Evolutionary conservation across 768 basidiomycete genomes (phyloP), one percentile per base, ranked within the genome.

Genomic region (Tylopilus rubrobrunneus): DNA sequence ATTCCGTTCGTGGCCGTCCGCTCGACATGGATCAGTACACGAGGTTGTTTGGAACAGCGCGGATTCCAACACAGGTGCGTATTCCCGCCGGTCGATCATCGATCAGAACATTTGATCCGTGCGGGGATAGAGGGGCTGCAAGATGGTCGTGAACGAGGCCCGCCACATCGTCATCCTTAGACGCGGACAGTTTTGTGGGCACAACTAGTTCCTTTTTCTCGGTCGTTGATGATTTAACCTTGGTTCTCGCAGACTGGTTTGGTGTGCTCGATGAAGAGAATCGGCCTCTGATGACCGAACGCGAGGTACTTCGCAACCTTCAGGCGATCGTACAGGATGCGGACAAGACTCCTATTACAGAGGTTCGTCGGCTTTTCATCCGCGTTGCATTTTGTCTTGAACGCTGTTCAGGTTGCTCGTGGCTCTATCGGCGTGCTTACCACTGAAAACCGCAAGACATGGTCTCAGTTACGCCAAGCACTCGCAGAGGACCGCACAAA

Each of bases 11-110:
- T 14, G 90, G 88, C 5, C 78, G 70, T 11, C 82, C 87, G 6
- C 84, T 98, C 49, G 92, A 95, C 69, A 98, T 98, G 95, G 88
- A 89, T 56, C 96, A 99, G 66, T 98, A 96, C 68, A 82, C 80
- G 14, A 75, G 93, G 27, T 74, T 99, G 14, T 98, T 98, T 66
- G 94, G 92, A 25, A 92, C 92, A 0, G 85, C 92, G 4, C 77
- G 94, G 50, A 90, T 98, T 57, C 96, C 96, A 21, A 97, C 93
- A 6, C 82, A 86, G 67, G 90, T 90, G 56, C 52, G 40, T 15
- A 37, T 56, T 37, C 49, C 42, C 27, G 6, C 42, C n/a, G 25
- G 25, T 25, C 25, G 25, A 25, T 25, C 17, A 52, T 23, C 25
- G 15, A 17, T 48, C 34, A 2, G 5, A 12, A 27, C 49, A 9